Evolutionary conservation across 2,329 filamentous ascomycete genomes (phyloP).

Genomic region (Colletotrichum shisoi): DNA sequence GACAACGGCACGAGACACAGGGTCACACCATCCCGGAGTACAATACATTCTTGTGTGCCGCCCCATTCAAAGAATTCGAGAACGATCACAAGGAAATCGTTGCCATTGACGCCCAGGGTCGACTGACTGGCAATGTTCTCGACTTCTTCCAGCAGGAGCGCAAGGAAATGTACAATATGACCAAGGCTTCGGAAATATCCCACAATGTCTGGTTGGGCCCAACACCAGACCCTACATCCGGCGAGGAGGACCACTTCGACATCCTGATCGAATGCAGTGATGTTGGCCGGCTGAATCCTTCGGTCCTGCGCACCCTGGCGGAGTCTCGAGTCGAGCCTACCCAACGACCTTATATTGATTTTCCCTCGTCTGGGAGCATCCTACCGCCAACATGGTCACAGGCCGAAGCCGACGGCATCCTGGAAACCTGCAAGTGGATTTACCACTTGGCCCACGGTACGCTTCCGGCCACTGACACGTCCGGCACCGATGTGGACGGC

Average conservation of each 20-base stretch:
- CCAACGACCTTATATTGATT: conserved; percentile 67
- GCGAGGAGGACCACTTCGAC: conserved; percentile 73
- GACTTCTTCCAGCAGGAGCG: conserved; percentile 92
- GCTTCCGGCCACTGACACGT: conserved; percentile 43
- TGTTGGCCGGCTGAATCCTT: conserved; percentile 76
- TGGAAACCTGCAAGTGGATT: conserved; percentile 90
- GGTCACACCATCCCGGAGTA: conserved; percentile 69
- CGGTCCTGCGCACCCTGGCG: conserved; percentile 69
- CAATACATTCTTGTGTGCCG: conserved; percentile 81
- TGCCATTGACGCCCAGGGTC: conserved; percentile 74
- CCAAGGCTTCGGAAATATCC: conserved; percentile 85
- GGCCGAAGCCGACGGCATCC: conserved; percentile 80
- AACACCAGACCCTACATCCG: conserved; percentile 73
- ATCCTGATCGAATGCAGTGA: conserved; percentile 90
- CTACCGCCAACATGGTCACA: conserved; percentile 84
- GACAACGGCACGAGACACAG: conserved; percentile 66
- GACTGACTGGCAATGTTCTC: conserved; percentile 77
- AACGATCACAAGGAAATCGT: conserved; percentile 73
- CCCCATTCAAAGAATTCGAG: conserved; percentile 76
- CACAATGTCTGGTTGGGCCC: conserved; percentile 90
- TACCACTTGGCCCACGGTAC: conserved; percentile 79
- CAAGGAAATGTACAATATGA: conserved; percentile 93
- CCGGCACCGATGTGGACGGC: conserved; percentile 55
- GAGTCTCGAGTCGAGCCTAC: conserved; percentile 57
- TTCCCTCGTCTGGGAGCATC: conserved; percentile 94